These are phyloP conservation scores for Aciculosporium take DNA, from an alignment of 2,329 filamentous ascomycete genomes.

Conservation along the genomic window DNA sequence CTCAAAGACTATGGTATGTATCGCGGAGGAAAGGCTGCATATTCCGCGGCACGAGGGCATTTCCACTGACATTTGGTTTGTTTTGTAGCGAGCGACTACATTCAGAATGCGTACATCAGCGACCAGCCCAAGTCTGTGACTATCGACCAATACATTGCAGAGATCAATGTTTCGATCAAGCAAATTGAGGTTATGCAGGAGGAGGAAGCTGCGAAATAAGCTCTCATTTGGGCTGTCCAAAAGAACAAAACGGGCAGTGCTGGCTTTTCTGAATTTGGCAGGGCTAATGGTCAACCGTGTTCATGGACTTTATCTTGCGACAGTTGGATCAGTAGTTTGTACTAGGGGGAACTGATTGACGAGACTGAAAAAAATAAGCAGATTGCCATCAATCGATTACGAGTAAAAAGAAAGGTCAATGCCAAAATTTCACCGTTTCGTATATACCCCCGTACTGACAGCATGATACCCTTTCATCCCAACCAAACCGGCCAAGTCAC, in stretches of 20 bases:
- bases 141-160: neutral
- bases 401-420: neutral
- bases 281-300: too few species aligned
- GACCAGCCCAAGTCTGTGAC: neutral
- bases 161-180: neutral
- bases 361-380: too few species aligned
- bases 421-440: conserved; percentile 19
- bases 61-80: neutral
- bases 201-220: neutral
- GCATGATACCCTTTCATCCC: conserved; percentile 32
- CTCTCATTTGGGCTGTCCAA: too few species aligned
- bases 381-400: too few species aligned
- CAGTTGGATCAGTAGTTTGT: too few species aligned
- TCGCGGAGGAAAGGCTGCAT: too few species aligned
- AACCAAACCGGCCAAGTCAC: conserved; percentile 23
- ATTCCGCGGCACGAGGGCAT: neutral
- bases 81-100: neutral
- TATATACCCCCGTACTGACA: conserved; percentile 29
- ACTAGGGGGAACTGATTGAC: too few species aligned
- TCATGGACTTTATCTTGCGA: too few species aligned
- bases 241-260: too few species aligned
- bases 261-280: neutral
- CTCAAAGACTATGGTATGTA: neutral
- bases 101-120: neutral
- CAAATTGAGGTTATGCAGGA: neutral